Evolutionary conservation across 2,329 filamentous ascomycete genomes (phyloP).

Genomic region (Curvularia sp.): DNA sequence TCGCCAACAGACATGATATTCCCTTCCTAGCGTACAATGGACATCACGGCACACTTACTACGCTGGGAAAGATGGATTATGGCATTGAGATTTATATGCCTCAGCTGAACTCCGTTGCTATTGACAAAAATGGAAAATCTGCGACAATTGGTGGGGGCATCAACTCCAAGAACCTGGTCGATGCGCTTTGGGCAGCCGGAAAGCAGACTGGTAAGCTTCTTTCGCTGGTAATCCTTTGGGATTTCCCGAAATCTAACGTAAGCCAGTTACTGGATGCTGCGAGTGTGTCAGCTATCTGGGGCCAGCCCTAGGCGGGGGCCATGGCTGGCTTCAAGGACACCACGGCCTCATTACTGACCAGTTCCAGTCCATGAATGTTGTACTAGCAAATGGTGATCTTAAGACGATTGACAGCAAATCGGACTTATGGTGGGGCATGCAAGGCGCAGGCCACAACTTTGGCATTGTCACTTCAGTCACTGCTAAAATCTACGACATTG

Average conservation of each 20-base stretch:
- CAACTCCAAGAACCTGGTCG: slow-evolving; percentile 55
- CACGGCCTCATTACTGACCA: slow-evolving; percentile 63
- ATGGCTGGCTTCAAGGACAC: slow-evolving; percentile 62
- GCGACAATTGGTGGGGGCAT: slow-evolving; percentile 60
- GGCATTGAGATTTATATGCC: slow-evolving; percentile 61
- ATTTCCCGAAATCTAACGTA: neutral
- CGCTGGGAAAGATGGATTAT: slow-evolving; percentile 56
- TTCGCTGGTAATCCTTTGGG: accelerated
- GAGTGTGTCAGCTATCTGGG: slow-evolving; percentile 59
- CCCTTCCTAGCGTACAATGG: slow-evolving; percentile 63
- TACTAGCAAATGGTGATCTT: slow-evolving; percentile 58
- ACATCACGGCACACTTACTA: slow-evolving; percentile 60
- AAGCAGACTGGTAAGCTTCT: slow-evolving; percentile 57
- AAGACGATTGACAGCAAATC: slow-evolving; percentile 51
- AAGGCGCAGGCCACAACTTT: slow-evolving; percentile 56
- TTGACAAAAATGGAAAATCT: slow-evolving; percentile 54
- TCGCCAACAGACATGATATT: slow-evolving; percentile 55
- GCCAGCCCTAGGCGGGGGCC: slow-evolving; percentile 64
- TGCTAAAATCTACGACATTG: slow-evolving; percentile 54
- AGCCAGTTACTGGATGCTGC: slow-evolving; percentile 49
- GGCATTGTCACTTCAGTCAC: slow-evolving; percentile 44
- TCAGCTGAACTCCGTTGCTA: slow-evolving; percentile 53
- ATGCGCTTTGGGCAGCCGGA: slow-evolving; percentile 58
- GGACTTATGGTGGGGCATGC: slow-evolving; percentile 64
- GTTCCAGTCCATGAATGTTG: slow-evolving; percentile 60